Percentiles rank a stretch among this genome's conserved stretches.
These are phyloP conservation scores for Trichocladium antarcticum DNA, from an alignment of 495 filamentous ascomycete species.

Conservation along the genomic window DNA sequence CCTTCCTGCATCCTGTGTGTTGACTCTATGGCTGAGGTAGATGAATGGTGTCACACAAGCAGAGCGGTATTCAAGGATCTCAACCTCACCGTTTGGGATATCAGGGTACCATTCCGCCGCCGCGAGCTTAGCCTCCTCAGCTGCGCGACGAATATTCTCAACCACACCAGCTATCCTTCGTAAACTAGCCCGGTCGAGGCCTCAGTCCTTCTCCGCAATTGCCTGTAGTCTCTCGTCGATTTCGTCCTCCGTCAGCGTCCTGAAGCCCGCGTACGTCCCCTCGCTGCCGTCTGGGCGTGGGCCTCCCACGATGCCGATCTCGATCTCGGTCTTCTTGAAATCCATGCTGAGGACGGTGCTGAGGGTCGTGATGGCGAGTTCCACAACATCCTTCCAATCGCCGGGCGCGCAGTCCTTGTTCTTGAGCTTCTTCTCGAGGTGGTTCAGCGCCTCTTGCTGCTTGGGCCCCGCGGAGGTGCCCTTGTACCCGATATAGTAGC, in stretches of 20 bases:
- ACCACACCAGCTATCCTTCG: constrained; percentile 10
- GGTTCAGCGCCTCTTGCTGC: constrained; percentile 94
- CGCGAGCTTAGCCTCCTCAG: constrained; percentile 6
- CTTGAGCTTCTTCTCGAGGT: constrained; percentile 98
- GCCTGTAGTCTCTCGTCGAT: constrained; percentile 96
- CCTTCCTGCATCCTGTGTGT: constrained; percentile 15
- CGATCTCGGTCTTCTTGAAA: constrained; percentile 98
- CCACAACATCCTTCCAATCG: constrained; percentile 94
- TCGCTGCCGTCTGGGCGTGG: constrained; percentile 68
- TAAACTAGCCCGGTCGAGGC: constrained; percentile 9
- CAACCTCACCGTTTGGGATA: constrained; percentile 13
- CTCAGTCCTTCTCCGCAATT: constrained; percentile 94
- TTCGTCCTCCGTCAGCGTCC: constrained; percentile 88
- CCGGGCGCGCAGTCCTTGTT: constrained; percentile 93
- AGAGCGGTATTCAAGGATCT: constrained; percentile 18
- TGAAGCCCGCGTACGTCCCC: constrained; percentile 65
- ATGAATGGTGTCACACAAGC: constrained; percentile 1
- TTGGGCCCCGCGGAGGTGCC: constrained; percentile 94
- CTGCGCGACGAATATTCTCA: background rate
- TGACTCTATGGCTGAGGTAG: constrained; percentile 9
- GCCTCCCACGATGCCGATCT: constrained; percentile 91
- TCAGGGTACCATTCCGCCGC: background rate
- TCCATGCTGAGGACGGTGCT: constrained; percentile 96
- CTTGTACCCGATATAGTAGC: constrained; percentile 97
- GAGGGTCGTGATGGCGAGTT: constrained; percentile 85